Evolutionary conservation across 2,329 filamentous ascomycete genomes (phyloP).

Genomic region (Cercospora zeina): DNA sequence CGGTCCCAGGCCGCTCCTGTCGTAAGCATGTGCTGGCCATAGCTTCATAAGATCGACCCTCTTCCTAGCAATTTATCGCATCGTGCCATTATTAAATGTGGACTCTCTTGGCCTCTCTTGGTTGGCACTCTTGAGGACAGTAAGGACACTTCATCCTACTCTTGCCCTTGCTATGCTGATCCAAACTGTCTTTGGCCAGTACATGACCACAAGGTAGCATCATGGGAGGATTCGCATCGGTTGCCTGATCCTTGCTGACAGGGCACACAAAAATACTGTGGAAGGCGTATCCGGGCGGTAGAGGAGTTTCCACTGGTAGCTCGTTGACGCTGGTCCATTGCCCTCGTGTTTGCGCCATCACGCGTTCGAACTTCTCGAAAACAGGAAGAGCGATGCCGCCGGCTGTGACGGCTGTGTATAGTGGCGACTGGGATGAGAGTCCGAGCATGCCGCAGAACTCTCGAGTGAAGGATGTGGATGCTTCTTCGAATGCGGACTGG

Average conservation of each 20-base stretch:
- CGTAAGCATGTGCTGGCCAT: neutral
- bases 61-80: neutral
- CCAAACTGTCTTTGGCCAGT: slow-evolving; percentile 79
- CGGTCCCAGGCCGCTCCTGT: neutral
- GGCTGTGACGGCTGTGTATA: slow-evolving; percentile 89
- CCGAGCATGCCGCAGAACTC: slow-evolving; percentile 94
- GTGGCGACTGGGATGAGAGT: slow-evolving; percentile 84
- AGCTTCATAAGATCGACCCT: neutral
- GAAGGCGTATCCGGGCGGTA: slow-evolving; percentile 68
- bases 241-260: slow-evolving; percentile 94
- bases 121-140: slow-evolving; percentile 79
- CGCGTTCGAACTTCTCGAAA: slow-evolving; percentile 81
- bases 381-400: slow-evolving; percentile 88
- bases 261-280: slow-evolving; percentile 98
- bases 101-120: slow-evolving; percentile 74
- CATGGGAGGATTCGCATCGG: slow-evolving; percentile 90
- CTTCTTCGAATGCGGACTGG: slow-evolving; percentile 74
- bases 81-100: slow-evolving; percentile 34
- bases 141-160: slow-evolving; percentile 90
- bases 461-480: slow-evolving; percentile 70
- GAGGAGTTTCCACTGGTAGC: slow-evolving; percentile 70
- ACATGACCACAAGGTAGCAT: slow-evolving; percentile 96
- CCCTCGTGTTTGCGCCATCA: slow-evolving; percentile 84
- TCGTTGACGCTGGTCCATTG: slow-evolving; percentile 95
- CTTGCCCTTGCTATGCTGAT: slow-evolving; percentile 72